Evolutionary conservation across 768 basidiomycete species (phyloP), one percentile per base, ranked within the genome.

Genomic region (Imleria badia): DNA sequence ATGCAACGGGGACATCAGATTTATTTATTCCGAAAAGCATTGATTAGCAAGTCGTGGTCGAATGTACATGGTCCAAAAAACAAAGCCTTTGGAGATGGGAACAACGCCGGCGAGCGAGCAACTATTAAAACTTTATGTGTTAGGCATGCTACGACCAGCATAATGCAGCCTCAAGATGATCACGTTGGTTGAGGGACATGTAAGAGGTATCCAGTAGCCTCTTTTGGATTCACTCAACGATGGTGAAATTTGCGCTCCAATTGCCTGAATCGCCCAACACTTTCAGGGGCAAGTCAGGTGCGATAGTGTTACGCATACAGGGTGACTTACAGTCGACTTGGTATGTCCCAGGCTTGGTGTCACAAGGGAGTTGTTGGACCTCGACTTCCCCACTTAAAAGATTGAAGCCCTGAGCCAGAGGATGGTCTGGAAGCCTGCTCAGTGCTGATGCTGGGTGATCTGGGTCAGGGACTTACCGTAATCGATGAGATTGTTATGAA

Each of bases 191-290:
- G n/a, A n/a, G n/a, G n/a, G n/a, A n/a, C n/a, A n/a, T n/a, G n/a
- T n/a, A n/a, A n/a, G n/a, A n/a, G n/a, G n/a, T n/a, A n/a, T n/a
- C n/a, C n/a, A n/a, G n/a, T n/a, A n/a, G n/a, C n/a, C n/a, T n/a
- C n/a, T n/a, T n/a, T n/a, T n/a, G n/a, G n/a, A n/a, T n/a, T n/a
- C n/a, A n/a, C n/a, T n/a, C n/a, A n/a, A n/a, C n/a, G n/a, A 74
- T 74, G 5, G 54, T 54, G 51, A 75, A 73, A 15, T 30, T 0
- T 2, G 57, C 53, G 61, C 70, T 69, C 45, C 39, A 45, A 43
- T 72, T 59, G n/a, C 66, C 73, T 35, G 72, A 72, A 41, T 72
- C 68, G 20, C 69, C 72, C 34, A 72, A 63, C 20, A 74, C 73
- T 76, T 49, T 5, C 4, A 26, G 36, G 36, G 22, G 36, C 8